Base-by-base conservation (phyloP, 2,329 filamentous ascomycete genomes). In the Ascosphaera aggregata region DNA sequence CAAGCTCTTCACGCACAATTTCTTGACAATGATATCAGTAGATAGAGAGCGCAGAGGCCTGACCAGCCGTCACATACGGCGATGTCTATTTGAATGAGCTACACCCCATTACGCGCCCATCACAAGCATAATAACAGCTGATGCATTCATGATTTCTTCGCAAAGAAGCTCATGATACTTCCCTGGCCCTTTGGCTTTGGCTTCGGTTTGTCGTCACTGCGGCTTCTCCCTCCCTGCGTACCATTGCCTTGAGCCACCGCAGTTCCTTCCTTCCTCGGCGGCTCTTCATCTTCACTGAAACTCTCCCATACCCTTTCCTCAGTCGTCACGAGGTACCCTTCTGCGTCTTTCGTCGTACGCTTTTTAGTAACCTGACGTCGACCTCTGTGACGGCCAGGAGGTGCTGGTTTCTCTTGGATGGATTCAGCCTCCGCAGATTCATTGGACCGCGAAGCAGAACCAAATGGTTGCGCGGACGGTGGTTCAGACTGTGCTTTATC, bases 101-200 rank as follows among this genome's bases (percentile, higher is more conserved):
- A n/a, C n/a, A n/a, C n/a, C n/a, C n/a, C n/a, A n/a, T n/a, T n/a
- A n/a, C n/a, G n/a, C n/a, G n/a, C n/a, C n/a, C n/a, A n/a, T n/a
- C n/a, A n/a, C n/a, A n/a, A n/a, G n/a, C n/a, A n/a, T n/a, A n/a
- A n/a, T n/a, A n/a, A n/a, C n/a, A n/a, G n/a, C n/a, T n/a, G n/a
- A n/a, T n/a, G n/a, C n/a, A n/a, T 27, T 32, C 30, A 32, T 13
- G 30, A 79, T 51, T 84, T 89, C 63, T 91, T 93, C 34, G 69
- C 67, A 56, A 93, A 93, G 59, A 93, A 93, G 1, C 76, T 82
- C 76, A 85, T 92, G 51, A 93, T 92, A 53, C 66, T 92, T 2
- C 84, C 82, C 43, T 58, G 57, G 19, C 54, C 53, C 18, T 31
- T 38, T 30, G 27, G n/a, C 15, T n/a, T 39, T 15, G 18, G 40